Evolutionary conservation across 2,329 filamentous ascomycete species (phyloP).

Genomic region (Fusarium verrucosum): DNA sequence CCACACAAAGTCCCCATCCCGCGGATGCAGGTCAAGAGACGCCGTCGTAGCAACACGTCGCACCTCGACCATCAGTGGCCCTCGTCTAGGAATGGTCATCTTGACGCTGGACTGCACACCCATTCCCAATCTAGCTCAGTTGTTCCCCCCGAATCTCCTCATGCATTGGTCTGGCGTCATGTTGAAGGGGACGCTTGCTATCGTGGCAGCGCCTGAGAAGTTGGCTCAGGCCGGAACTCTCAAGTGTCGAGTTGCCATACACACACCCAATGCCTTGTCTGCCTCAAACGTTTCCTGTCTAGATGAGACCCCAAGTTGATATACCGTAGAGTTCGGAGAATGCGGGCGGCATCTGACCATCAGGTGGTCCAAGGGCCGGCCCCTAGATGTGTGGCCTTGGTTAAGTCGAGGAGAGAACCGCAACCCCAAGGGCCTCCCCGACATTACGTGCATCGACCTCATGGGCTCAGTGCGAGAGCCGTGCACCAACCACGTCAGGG

Average conservation of each 20-base stretch:
- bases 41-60: slow-evolving; percentile 43
- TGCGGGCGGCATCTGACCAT: slow-evolving; percentile 40
- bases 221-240: slow-evolving; percentile 29
- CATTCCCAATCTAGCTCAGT: slow-evolving; percentile 43
- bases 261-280: slow-evolving; percentile 30
- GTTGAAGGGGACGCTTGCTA: slow-evolving; percentile 46
- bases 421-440: slow-evolving; percentile 34
- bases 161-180: slow-evolving; percentile 43
- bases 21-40: slow-evolving; percentile 38
- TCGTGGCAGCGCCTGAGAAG: slow-evolving; percentile 53
- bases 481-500: slow-evolving; percentile 45
- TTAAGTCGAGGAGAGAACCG: slow-evolving; percentile 32
- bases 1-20: slow-evolving; percentile 39
- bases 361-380: slow-evolving; percentile 40
- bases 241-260: slow-evolving; percentile 32
- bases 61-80: slow-evolving; percentile 37
- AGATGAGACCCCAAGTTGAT: slow-evolving; percentile 27
- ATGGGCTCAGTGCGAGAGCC: slow-evolving; percentile 45
- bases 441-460: slow-evolving; percentile 43
- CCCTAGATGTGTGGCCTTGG: slow-evolving; percentile 39
- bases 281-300: slow-evolving; percentile 19
- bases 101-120: slow-evolving; percentile 33
- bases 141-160: slow-evolving; percentile 33
- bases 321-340: slow-evolving; percentile 26
- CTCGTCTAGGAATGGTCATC: slow-evolving; percentile 21